Conservation (phyloP, 176 grass and related monocot genomes). For the Lolium rigidum region DNA sequence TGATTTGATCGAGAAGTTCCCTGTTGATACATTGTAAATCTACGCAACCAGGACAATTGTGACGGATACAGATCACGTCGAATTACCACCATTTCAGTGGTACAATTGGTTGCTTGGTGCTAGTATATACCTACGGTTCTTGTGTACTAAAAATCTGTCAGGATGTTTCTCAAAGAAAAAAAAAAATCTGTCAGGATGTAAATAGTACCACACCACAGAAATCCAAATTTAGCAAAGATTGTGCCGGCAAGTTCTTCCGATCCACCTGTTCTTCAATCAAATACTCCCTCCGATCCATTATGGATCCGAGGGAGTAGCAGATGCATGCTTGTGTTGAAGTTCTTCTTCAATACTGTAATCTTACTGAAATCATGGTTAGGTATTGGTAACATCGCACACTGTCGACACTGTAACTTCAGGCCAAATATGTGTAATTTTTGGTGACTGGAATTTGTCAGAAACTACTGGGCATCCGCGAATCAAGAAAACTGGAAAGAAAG, state of each 20-base stretch:
- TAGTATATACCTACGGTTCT: neutral
- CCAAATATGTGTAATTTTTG: neutral
- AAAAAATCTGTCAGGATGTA: neutral
- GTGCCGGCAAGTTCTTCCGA: neutral
- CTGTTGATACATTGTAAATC: conserved; percentile 37
- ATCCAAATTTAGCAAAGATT: neutral
- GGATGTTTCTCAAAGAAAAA: no score
- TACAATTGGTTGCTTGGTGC: neutral
- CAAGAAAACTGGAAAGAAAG: neutral
- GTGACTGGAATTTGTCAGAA: neutral
- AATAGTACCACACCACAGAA: neutral
- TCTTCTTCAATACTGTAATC: neutral
- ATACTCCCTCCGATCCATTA: neutral
- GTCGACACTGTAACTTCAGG: neutral
- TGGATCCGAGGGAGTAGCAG: no score
- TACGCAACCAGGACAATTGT: neutral
- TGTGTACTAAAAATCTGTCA: neutral
- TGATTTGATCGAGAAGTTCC: conserved; percentile 71
- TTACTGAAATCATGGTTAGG: neutral
- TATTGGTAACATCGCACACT: neutral
- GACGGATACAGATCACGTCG: neutral
- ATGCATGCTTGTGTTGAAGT: neutral
- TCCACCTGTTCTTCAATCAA: neutral
- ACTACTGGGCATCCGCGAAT: neutral
- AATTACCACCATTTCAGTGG: neutral